These are phyloP conservation scores for Didymella keratinophila DNA, from an alignment of 2,329 filamentous ascomycete species.

Conservation along the genomic window DNA sequence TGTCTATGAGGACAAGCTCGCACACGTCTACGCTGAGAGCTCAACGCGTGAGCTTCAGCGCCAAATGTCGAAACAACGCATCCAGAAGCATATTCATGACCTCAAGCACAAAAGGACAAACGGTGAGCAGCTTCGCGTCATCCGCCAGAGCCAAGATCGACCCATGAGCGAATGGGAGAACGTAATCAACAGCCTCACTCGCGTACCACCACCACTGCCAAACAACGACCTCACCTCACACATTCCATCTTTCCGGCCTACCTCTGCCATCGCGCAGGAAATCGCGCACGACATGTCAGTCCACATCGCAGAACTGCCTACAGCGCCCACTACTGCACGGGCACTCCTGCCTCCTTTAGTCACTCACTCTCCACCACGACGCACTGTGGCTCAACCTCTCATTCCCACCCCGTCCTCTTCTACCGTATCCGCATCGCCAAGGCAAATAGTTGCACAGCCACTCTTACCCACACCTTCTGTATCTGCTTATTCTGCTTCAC, in stretches of 20 bases:
- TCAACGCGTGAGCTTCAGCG: constrained; percentile 48
- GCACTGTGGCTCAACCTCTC: constrained; percentile 41
- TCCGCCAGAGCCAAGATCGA: constrained; percentile 53
- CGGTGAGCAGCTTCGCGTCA: constrained; percentile 44
- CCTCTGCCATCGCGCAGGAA: constrained; percentile 30
- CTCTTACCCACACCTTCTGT: constrained; percentile 44
- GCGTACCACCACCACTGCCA: constrained; percentile 29
- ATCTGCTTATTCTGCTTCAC: constrained; percentile 38
- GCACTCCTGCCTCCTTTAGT: constrained; percentile 26
- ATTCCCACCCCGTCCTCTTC: constrained; percentile 43
- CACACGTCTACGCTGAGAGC: constrained; percentile 44
- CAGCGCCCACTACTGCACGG: constrained; percentile 3
- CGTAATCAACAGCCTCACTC: constrained; percentile 43
- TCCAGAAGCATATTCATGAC: constrained; percentile 54
- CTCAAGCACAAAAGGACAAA: constrained; percentile 50
- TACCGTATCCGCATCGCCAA: constrained; percentile 31
- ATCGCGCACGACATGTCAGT: constrained; percentile 20
- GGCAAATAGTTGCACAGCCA: constrained; percentile 39
- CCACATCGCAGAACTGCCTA: constrained; percentile 32
- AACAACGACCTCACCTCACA: constrained; percentile 41
- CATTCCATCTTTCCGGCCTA: constrained; percentile 37
- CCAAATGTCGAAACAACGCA: constrained; percentile 53
- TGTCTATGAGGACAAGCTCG: constrained; percentile 64
- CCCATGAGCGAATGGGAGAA: constrained; percentile 52
- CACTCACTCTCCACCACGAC: constrained; percentile 27